A percentile compares a stretch with the other conserved stretches of the same genome.
Evolutionary conservation across 73 alveolate genomes (phyloP).

Genomic region (Tetrahymena malaccensis): DNA sequence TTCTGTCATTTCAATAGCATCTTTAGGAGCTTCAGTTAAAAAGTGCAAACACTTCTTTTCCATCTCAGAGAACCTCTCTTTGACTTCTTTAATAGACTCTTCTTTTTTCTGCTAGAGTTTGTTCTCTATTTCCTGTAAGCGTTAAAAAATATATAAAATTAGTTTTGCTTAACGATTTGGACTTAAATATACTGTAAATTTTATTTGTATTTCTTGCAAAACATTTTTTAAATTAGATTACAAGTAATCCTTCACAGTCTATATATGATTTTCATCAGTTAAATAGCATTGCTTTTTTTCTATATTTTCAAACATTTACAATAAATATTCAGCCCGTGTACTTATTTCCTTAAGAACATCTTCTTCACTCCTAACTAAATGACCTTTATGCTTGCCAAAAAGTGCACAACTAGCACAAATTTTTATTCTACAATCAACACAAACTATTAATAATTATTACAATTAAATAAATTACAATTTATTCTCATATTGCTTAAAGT

Average conservation of each 20-base stretch:
- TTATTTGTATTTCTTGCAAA: background rate
- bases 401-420: constrained; percentile 44
- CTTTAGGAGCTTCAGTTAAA: background rate
- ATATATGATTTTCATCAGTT: background rate
- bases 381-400: constrained; percentile 37
- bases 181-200: background rate
- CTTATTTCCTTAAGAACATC: background rate
- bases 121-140: background rate
- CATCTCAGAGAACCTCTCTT: background rate
- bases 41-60: background rate
- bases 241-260: background rate
- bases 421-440: constrained; percentile 30
- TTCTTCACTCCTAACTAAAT: constrained; percentile 21
- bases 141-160: background rate
- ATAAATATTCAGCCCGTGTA: background rate
- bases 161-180: background rate
- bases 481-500: background rate
- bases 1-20: background rate
- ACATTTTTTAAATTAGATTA: background rate
- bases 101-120: background rate
- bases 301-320: background rate
- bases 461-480: background rate
- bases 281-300: background rate
- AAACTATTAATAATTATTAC: background rate
- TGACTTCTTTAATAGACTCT: background rate